These are phyloP conservation scores for Mortierella sp. DNA, from an alignment of 371 early-diverging fungal genomes.

Conservation along the genomic window DNA sequence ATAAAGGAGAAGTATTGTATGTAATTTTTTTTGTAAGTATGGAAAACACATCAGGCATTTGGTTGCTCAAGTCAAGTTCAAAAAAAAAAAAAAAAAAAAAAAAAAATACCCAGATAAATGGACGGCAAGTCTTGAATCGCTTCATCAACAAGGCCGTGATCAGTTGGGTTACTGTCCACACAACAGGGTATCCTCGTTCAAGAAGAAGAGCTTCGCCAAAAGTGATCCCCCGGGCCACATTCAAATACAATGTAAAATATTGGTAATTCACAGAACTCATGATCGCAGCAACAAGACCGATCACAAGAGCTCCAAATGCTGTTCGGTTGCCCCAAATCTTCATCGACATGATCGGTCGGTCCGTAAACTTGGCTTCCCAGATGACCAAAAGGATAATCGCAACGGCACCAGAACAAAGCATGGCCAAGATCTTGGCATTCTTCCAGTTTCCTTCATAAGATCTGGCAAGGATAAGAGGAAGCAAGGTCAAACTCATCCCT, in stretches of 20 bases:
- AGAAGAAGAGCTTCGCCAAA: slow-evolving; percentile 36
- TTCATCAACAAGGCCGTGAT: slow-evolving; percentile 46
- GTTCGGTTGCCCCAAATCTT: slow-evolving; percentile 54
- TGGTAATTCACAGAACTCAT: slow-evolving; percentile 48
- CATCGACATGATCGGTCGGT: slow-evolving; percentile 52
- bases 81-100: not conserved
- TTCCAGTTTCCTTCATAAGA: slow-evolving; percentile 53
- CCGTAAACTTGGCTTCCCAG: slow-evolving; percentile 55
- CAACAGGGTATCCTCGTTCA: slow-evolving; percentile 47
- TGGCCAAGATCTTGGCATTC: slow-evolving; percentile 23
- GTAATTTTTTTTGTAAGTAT: not conserved
- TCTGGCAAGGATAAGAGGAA: slow-evolving; percentile 51
- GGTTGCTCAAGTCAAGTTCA: not conserved
- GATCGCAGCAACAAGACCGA: slow-evolving; percentile 37
- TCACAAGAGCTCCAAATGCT: slow-evolving; percentile 51
- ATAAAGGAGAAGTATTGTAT: too few species aligned
- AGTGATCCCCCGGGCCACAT: slow-evolving; percentile 49
- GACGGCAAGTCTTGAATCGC: slow-evolving; percentile 45
- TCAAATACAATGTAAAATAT: slow-evolving; percentile 53
- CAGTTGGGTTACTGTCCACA: slow-evolving; percentile 31
- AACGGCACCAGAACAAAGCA: slow-evolving; percentile 36
- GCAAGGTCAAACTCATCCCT: slow-evolving; percentile 41
- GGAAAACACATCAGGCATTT: not conserved
- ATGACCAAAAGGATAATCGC: slow-evolving; percentile 31
- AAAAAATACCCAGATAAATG: slow-evolving; percentile 30